Base-by-base conservation (phyloP, 139 green algal species). In the Deuterostichococcus epilithicus region DNA sequence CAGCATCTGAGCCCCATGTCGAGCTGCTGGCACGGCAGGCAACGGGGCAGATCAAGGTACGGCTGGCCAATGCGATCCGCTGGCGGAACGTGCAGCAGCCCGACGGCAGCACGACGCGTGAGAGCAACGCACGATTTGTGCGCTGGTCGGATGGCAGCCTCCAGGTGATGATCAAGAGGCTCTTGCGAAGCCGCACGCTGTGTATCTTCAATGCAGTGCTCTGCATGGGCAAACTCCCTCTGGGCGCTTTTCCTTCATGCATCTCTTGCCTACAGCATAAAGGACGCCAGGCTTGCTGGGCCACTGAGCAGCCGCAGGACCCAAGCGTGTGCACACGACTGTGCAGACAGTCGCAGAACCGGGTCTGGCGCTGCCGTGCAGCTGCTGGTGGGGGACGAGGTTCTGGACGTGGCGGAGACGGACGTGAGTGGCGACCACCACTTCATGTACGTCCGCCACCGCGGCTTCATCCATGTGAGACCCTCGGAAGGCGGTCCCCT, bases 121-220 rank as follows among this genome's bases (percentile, higher is more conserved):
- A 95, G 78, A 93, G 85, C 83, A 96, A 96, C 72, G 87, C 91
- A 3, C 84, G 91, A 32, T 88, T 93, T 67, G 88, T 95, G 38
- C 81, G 86, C 33, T 96, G 92, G 92, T 90, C 85, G 3, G 92
- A 96, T 47, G 92, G 92, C 76, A 85, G 68, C 60, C 63, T 87
- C 81, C 52, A 63, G 52, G 68, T 82, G 76, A 20, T n/a, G n/a
- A n/a, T n/a, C n/a, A n/a, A n/a, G n/a, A n/a, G n/a, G n/a, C n/a
- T n/a, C n/a, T n/a, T n/a, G n/a, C n/a, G n/a, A n/a, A n/a, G n/a
- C n/a, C n/a, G n/a, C n/a, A n/a, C n/a, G n/a, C n/a, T n/a, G n/a
- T n/a, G n/a, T n/a, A n/a, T n/a, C n/a, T n/a, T n/a, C n/a, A n/a
- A n/a, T n/a, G n/a, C n/a, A n/a, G n/a, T n/a, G n/a, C n/a, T n/a